phyloP scores from a whole-genome alignment of 768 basidiomycete species.

The Coprinellus micaceus region DNA sequence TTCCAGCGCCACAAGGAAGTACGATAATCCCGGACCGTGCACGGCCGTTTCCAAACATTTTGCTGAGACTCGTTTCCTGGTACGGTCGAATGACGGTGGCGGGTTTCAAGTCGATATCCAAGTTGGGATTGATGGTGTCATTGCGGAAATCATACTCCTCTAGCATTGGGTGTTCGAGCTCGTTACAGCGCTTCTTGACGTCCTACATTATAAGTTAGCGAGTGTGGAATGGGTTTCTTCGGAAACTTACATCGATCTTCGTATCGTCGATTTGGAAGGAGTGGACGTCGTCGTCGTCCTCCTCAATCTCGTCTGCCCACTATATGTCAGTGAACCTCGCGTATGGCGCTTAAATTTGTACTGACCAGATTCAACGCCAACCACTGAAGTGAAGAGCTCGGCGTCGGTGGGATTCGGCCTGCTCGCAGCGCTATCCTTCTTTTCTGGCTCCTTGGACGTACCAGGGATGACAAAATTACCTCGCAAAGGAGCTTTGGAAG shows the following conservation, averaged over 20 bases:
- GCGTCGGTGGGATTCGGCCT: conserved; percentile 47
- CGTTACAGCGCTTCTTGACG: conserved; percentile 95
- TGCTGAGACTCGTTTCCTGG: conserved; percentile 96
- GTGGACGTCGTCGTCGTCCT: conserved; percentile 96
- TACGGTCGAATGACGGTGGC: conserved; percentile 97
- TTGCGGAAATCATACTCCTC: conserved; percentile 99
- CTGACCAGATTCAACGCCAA: conserved; percentile 86
- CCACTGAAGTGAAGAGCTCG: conserved; percentile 92
- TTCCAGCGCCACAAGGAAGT: conserved; percentile 96
- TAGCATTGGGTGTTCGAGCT: conserved; percentile 95
- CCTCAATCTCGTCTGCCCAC: conserved; percentile 84
- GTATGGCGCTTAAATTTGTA: conserved; percentile 2
- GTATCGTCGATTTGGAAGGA: conserved; percentile 94
- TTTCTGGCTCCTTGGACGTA: conserved; percentile 63
- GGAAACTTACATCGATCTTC: conserved; percentile 79
- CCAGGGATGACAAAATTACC: conserved; percentile 86
- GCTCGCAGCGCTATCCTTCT: conserved; percentile 42
- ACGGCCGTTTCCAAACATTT: conserved; percentile 99
- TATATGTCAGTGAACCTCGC: neutral
- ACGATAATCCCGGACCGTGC: conserved; percentile 98
- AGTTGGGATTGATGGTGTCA: conserved; percentile 91
- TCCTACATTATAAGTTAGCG: conserved; percentile 46
- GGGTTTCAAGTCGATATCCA: conserved; percentile 98
- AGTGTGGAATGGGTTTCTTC: neutral
- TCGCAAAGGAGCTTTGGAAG: conserved; percentile 76